Evolutionary conservation across 192 early-diverging fungal genomes (phyloP).

Genomic region (Linnemannia hyalina): DNA sequence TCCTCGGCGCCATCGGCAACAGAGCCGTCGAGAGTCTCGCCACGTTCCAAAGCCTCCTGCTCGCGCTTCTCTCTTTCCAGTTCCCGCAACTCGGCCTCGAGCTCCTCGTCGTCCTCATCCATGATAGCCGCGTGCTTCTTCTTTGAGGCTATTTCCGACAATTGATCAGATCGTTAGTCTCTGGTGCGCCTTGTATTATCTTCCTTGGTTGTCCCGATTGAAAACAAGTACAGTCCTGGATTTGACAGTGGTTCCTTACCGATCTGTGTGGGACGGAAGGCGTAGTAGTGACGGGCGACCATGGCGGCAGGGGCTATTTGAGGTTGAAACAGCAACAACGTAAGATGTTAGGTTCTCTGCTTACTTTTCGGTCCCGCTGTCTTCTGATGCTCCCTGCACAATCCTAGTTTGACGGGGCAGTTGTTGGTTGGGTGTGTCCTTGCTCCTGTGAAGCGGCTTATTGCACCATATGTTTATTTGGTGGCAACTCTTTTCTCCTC

Average conservation of each 20-base stretch:
- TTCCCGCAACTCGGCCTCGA: slow-evolving; percentile 45
- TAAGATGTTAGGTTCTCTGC: background rate
- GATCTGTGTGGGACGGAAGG: slow-evolving; percentile 47
- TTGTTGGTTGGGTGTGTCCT: background rate
- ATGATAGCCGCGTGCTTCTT: slow-evolving; percentile 45
- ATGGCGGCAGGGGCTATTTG: slow-evolving; percentile 36
- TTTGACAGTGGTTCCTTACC: slow-evolving; percentile 15
- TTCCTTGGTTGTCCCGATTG: background rate
- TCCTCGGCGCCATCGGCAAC: background rate
- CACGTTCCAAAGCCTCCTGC: slow-evolving; percentile 39
- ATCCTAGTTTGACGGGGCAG: background rate
- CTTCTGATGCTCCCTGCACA: background rate
- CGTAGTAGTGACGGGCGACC: slow-evolving; percentile 47
- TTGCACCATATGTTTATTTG: background rate
- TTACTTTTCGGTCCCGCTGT: background rate
- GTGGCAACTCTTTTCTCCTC: background rate
- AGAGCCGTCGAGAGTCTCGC: slow-evolving; percentile 14
- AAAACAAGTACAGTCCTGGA: background rate
- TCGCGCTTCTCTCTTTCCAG: slow-evolving; percentile 55
- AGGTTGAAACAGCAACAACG: background rate
- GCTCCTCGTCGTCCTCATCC: slow-evolving; percentile 53
- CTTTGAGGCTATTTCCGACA: slow-evolving; percentile 21
- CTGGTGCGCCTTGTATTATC: background rate
- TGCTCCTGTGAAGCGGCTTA: background rate
- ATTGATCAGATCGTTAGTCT: background rate